A percentile compares a stretch with the other conserved stretches of the same genome.
Conservation (phyloP, 768 basidiomycete species). For the Tephrocybe sp. region DNA sequence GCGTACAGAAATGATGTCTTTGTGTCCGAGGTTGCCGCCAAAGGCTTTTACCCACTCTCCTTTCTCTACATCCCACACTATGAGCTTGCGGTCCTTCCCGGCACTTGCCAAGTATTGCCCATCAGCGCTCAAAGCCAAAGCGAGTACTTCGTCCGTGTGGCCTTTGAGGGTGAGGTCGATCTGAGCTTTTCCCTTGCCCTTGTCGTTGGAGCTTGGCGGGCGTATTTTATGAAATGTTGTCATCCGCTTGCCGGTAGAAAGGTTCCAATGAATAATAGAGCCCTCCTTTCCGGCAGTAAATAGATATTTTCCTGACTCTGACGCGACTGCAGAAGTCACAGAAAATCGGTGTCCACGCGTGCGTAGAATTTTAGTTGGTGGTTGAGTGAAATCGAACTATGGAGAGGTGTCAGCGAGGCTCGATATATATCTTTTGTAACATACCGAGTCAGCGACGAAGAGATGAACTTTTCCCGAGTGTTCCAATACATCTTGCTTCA, state of each 20-base stretch:
- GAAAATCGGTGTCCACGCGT: conserved; percentile 76
- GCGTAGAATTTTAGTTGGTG: conserved; percentile 51
- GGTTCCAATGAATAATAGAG: conserved; percentile 82
- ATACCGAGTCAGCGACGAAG: conserved; percentile 73
- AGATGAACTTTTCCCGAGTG: conserved; percentile 86
- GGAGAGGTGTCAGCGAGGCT: neutral
- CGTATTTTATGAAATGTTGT: conserved; percentile 62
- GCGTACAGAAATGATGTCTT: conserved; percentile 38
- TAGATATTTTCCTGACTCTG: conserved; percentile 71
- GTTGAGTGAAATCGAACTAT: conserved; percentile 58
- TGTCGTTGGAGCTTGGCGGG: conserved; percentile 39
- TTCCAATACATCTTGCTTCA: conserved; percentile 91
- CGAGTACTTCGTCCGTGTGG: conserved; percentile 85
- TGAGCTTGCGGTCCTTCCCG: conserved; percentile 79
- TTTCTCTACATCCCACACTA: conserved; percentile 83
- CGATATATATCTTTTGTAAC: conserved; percentile 22
- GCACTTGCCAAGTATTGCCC: conserved; percentile 85
- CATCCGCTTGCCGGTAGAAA: conserved; percentile 60
- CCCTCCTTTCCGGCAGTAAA: conserved; percentile 94
- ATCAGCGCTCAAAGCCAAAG: conserved; percentile 82
- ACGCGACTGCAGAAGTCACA: conserved; percentile 79
- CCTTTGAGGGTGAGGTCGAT: conserved; percentile 52
- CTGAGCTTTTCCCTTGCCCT: conserved; percentile 50
- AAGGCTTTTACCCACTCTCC: conserved; percentile 80
- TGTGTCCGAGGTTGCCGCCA: conserved; percentile 73